Percentiles rank a stretch among this genome's conserved stretches.
phyloP scores from a whole-genome alignment of 129 eudicot genomes.

The Scalesia atractyloides region DNA sequence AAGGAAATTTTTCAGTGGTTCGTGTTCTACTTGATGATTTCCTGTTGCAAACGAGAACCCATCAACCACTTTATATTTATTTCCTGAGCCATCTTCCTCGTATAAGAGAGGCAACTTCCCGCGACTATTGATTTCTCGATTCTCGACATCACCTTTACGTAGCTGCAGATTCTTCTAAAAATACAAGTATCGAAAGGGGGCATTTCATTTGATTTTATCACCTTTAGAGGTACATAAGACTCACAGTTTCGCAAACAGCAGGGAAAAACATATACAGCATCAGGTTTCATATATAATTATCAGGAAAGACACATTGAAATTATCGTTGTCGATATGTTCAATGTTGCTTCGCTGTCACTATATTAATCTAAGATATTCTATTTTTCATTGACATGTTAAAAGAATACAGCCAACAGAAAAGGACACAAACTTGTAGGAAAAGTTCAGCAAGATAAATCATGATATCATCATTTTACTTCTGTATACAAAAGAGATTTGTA shows the following conservation, averaged over 20 bases:
- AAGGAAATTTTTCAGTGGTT: constrained; percentile 28
- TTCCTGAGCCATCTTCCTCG: constrained; percentile 29
- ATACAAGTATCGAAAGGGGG: constrained; percentile 21
- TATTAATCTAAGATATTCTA: constrained; percentile 17
- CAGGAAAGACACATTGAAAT: constrained; percentile 18
- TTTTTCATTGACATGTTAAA: constrained; percentile 25
- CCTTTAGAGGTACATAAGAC: not conserved
- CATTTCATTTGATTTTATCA: constrained; percentile 25
- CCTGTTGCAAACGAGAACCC: not conserved
- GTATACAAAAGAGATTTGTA: too few species aligned
- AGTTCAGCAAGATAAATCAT: too few species aligned
- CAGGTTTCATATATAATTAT: constrained; percentile 9
- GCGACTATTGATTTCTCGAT: not conserved
- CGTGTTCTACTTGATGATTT: constrained; percentile 28
- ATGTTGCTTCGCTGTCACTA: constrained; percentile 21
- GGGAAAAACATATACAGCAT: not conserved
- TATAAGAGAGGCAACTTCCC: constrained; percentile 22
- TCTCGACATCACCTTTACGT: constrained; percentile 12
- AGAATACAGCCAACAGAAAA: constrained; percentile 15
- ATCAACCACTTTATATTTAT: not conserved
- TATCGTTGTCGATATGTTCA: constrained; percentile 34
- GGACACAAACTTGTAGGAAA: not conserved
- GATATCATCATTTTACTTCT: too few species aligned
- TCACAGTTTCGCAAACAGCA: not conserved
- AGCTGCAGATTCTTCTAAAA: constrained; percentile 17